Base-by-base conservation (phyloP, 768 basidiomycete species). In the Mycena indigotica region DNA sequence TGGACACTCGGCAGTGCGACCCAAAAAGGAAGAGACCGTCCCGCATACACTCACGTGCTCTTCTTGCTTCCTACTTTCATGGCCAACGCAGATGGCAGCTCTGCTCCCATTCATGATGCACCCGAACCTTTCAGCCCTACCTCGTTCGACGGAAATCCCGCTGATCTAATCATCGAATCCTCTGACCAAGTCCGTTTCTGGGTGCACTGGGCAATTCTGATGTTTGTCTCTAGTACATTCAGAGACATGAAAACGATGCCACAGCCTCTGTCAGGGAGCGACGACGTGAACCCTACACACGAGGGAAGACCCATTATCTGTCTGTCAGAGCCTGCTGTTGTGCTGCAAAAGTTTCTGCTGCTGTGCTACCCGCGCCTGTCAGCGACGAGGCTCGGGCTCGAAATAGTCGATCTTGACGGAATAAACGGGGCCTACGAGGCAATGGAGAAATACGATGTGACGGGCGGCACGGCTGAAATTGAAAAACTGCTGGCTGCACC, bases 131-230 rank as follows among this genome's bases (percentile, higher is more conserved):
- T 58, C 35, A 51, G 52, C 10, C 61, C 61, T 2, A 52, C 49
- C 2, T 55, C 61, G 4, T 17, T 55, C 41, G 46, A 56, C n/a
- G 53, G 75, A 45, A 67, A 72, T 55, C 53, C 64, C 24, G 72
- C 77, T 26, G 79, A 80, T 51, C 60, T 80, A 28, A 72, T 77
- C 40, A 59, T 82, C 25, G 72, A 74, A 15, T 72, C 77, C 19
- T 74, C 70, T 23, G 80, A 82, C 24, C 23, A 35, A 25, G 60
- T 64, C 53, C 60, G 58, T 17, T 80, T 80, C 65, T 69, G 70
- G 49, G 76, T 78, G 50, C 76, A 79, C 69, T 75, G 75, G 52
- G 58, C 70, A 25, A 68, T 81, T 56, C 69, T 82, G 5, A 69
- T 74, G 19, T 55, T 76, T 12, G 76, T 73, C 1, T 83, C 82